Conservation (phyloP, 163 green algal genomes). For the Chlamydomonas reinhardtii region DNA sequence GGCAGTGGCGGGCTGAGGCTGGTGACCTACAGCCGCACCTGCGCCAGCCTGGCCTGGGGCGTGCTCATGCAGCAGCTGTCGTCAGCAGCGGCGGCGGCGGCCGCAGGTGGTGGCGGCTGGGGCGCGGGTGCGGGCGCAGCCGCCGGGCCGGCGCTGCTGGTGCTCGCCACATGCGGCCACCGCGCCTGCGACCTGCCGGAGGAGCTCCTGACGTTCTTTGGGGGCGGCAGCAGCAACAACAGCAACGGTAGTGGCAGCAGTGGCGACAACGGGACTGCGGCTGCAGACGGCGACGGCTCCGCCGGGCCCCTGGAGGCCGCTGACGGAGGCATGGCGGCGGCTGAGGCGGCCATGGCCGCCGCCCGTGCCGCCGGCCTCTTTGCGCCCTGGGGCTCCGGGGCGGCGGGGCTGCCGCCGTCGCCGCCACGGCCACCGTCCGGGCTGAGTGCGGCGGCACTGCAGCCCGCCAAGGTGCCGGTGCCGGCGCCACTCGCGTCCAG, state of each 20-base stretch:
- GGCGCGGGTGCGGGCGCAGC: not conserved
- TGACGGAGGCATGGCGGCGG: not conserved
- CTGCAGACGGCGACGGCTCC: not conserved
- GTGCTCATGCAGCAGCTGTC: conserved; percentile 26
- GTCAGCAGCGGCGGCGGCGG: not conserved
- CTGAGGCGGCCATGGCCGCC: not conserved
- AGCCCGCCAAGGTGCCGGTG: not conserved
- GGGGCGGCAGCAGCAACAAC: not conserved
- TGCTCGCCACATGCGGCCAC: conserved; percentile 8
- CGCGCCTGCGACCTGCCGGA: not conserved
- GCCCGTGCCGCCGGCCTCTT: not conserved
- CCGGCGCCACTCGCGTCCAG: not conserved
- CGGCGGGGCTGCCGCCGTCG: not conserved
- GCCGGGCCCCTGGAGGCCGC: not conserved
- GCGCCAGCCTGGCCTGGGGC: conserved; percentile 24
- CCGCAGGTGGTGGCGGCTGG: not conserved
- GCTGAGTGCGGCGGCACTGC: not conserved
- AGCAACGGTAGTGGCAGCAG: not conserved
- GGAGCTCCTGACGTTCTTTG: conserved; percentile 14
- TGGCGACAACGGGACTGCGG: not conserved
- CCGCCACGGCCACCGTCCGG: not conserved
- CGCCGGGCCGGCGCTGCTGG: not conserved
- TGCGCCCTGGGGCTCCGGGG: not conserved
- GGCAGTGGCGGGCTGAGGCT: too few species aligned
- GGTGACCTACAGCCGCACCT: not conserved